Percentiles rank a stretch among this genome's conserved stretches.
phyloP scores from a whole-genome alignment of 2,329 filamentous ascomycete genomes.

The Colletotrichum phormii region DNA sequence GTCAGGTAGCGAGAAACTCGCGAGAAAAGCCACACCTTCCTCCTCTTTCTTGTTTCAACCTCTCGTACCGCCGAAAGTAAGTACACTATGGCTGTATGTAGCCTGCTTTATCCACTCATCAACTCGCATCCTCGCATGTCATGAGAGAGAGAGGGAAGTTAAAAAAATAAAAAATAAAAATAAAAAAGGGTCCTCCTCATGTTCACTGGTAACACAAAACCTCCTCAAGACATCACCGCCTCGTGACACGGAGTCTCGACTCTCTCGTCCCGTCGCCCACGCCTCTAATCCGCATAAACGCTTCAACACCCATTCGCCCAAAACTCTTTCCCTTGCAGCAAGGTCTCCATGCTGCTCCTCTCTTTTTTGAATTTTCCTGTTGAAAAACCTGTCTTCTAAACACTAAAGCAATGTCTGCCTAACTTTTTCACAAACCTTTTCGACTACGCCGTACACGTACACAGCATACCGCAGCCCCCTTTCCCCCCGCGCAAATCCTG shows the following conservation, averaged over 20 bases:
- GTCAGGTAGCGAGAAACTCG: too few species aligned
- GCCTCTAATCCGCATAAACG: conserved; percentile 27
- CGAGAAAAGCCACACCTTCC: too few species aligned
- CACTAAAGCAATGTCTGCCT: not conserved
- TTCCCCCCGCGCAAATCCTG: not conserved
- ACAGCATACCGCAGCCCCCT: not conserved
- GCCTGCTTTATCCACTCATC: too few species aligned
- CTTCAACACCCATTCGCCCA: not conserved
- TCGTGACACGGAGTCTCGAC: not conserved
- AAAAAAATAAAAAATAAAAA: too few species aligned
- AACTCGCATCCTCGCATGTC: not conserved
- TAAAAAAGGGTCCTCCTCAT: not conserved
- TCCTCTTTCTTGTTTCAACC: too few species aligned
- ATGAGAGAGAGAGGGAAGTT: too few species aligned
- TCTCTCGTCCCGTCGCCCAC: not conserved
- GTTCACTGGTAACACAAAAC: not conserved
- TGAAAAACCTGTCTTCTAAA: not conserved
- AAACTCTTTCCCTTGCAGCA: not conserved
- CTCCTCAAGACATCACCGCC: not conserved
- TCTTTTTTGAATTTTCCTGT: too few species aligned
- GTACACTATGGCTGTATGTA: too few species aligned
- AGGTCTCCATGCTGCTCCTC: not conserved
- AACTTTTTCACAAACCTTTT: not conserved
- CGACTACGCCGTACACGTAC: conserved; percentile 4
- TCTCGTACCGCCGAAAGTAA: too few species aligned